A percentile compares a stretch with the other conserved stretches of the same genome.
Evolutionary conservation across 139 green algal genomes (phyloP).

Genomic region (Pedinophyceae sp.): DNA sequence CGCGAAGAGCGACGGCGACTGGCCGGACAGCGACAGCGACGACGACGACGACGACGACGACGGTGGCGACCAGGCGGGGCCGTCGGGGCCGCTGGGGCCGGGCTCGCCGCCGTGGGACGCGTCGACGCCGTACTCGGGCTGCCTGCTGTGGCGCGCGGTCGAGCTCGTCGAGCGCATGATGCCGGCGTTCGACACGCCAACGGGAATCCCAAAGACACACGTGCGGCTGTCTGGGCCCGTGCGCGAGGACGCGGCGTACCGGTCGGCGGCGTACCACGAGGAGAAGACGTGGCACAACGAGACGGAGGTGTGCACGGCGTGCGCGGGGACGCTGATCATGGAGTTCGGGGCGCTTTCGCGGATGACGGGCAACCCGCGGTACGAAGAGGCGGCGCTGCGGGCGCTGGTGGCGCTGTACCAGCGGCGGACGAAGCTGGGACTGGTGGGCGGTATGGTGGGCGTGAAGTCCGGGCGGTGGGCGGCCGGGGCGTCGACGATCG

Average conservation of each 20-base stretch:
- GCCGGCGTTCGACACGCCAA: conserved; percentile 65
- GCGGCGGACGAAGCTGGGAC: no score
- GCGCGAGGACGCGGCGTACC: conserved; percentile 12
- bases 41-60: no score
- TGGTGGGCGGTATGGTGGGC: conserved; percentile 57
- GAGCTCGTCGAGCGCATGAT: conserved; percentile 56
- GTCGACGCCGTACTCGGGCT: conserved; percentile 29
- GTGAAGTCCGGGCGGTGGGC: conserved; percentile 47
- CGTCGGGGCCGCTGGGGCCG: conserved; percentile 3
- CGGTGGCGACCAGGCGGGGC: no score
- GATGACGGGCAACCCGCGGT: no score
- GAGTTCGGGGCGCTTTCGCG: conserved; percentile 62
- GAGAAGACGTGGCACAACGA: no score
- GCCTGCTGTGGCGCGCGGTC: conserved; percentile 33
- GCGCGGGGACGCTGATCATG: conserved; percentile 65
- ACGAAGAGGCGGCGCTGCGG: no score
- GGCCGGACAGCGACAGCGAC: no score
- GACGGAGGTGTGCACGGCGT: conserved; percentile 62
- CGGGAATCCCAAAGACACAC: conserved; percentile 41
- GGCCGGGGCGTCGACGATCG: conserved; percentile 43
- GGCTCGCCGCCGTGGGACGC: no score
- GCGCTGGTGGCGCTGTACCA: no score
- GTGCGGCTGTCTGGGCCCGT: conserved; percentile 4
- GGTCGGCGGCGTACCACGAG: no score
- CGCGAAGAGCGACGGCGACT: no score